Percentiles rank a stretch among this genome's conserved stretches.
These are phyloP conservation scores for Saccharomycopsis javanensis DNA, from an alignment of 805 yeast genomes.

Conservation along the genomic window DNA sequence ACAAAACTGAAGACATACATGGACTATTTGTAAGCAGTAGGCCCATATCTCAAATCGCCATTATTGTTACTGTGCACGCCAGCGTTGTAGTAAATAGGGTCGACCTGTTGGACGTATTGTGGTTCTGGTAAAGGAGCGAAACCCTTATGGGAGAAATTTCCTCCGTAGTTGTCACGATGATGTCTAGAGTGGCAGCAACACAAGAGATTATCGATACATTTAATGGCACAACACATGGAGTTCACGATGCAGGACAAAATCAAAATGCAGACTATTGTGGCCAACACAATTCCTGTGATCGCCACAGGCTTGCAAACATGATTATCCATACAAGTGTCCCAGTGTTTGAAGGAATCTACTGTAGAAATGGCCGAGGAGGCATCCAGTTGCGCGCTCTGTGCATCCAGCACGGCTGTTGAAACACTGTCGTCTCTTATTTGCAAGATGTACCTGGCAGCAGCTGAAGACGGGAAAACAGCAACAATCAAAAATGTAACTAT, in stretches of 20 bases:
- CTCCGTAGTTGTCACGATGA: background rate
- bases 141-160: conserved; percentile 2
- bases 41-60: background rate
- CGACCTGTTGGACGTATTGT: conserved; percentile 15
- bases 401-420: background rate
- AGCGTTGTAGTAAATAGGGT: conserved; percentile 15
- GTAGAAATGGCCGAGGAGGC: conserved; percentile 22
- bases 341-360: conserved; percentile 42
- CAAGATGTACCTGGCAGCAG: background rate
- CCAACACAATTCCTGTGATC: conserved; percentile 60
- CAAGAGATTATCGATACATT: conserved; percentile 40
- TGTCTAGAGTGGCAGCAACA: conserved; percentile 27
- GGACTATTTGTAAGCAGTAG: background rate
- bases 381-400: background rate
- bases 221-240: conserved; percentile 50
- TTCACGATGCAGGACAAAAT: conserved; percentile 43
- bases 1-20: background rate
- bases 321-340: conserved; percentile 79
- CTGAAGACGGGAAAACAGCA: background rate
- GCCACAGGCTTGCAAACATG: conserved; percentile 67
- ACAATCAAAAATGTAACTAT: background rate
- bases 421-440: background rate
- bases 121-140: conserved; percentile 17
- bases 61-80: background rate
- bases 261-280: conserved; percentile 46